Percentiles rank a stretch among this genome's conserved stretches.
Evolutionary conservation across 192 early-diverging fungal genomes (phyloP).

Genomic region (Thamnidium elegans): DNA sequence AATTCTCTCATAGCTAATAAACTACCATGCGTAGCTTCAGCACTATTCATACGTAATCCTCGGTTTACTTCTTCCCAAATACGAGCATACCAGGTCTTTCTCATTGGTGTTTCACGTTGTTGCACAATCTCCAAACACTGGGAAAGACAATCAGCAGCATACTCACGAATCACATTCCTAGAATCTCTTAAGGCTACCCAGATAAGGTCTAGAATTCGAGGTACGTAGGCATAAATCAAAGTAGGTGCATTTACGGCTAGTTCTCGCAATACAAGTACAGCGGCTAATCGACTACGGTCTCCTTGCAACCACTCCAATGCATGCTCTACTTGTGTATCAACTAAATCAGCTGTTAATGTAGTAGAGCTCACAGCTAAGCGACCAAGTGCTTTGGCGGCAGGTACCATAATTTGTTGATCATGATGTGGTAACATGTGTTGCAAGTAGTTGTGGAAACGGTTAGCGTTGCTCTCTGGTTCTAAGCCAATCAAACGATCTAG

Average conservation of each 20-base stretch:
- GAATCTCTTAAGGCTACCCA: constrained; percentile 83
- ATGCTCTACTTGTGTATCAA: constrained; percentile 80
- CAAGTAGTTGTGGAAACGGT: constrained; percentile 79
- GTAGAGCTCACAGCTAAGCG: constrained; percentile 61
- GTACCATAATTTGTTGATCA: constrained; percentile 69
- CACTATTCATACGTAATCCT: constrained; percentile 62
- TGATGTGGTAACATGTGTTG: constrained; percentile 69
- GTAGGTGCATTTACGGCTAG: constrained; percentile 76
- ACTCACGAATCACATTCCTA: constrained; percentile 73
- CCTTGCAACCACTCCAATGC: constrained; percentile 85
- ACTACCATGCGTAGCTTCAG: constrained; percentile 84
- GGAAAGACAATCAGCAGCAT: constrained; percentile 76
- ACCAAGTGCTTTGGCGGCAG: constrained; percentile 75
- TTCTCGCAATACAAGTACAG: constrained; percentile 74
- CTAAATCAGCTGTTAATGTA: constrained; percentile 76
- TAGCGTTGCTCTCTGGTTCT: constrained; percentile 78
- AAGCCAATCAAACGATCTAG: constrained; percentile 80
- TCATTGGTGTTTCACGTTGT: constrained; percentile 66
- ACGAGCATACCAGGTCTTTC: constrained; percentile 67
- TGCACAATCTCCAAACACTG: constrained; percentile 76
- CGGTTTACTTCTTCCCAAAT: constrained; percentile 83
- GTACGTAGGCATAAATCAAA: constrained; percentile 77
- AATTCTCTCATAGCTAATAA: constrained; percentile 80
- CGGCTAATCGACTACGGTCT: constrained; percentile 74
- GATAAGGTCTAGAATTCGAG: constrained; percentile 79